phyloP scores from a whole-genome alignment of 352 stramenopile species.

The Pythium chondricola region DNA sequence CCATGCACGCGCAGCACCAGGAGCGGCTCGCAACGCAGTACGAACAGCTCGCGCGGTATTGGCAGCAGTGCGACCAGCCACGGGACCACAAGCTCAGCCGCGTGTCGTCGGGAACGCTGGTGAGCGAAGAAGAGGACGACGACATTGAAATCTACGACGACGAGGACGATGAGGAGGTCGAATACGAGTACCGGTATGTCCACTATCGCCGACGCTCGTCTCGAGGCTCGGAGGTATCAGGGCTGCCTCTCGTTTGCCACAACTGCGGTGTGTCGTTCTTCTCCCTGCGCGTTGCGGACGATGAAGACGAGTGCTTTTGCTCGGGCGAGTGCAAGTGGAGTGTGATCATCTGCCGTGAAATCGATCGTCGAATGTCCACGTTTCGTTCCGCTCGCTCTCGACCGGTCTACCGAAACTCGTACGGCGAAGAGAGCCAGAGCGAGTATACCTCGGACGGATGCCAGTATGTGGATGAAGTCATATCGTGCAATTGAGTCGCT shows the following conservation, averaged over 20 bases:
- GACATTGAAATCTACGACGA: not conserved
- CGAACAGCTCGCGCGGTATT: constrained; percentile 17
- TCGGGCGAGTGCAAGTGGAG: constrained; percentile 88
- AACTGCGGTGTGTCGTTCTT: constrained; percentile 84
- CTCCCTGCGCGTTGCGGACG: constrained; percentile 53
- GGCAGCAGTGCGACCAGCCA: constrained; percentile 12
- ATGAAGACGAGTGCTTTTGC: constrained; percentile 75
- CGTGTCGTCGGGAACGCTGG: constrained; percentile 9
- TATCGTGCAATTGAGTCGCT: constrained; percentile 23
- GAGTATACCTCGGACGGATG: no score
- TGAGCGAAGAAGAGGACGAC: constrained; percentile 1
- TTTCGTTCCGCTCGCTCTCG: constrained; percentile 19
- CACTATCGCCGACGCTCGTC: constrained; percentile 10
- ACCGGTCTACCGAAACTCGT: not conserved
- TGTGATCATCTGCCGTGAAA: constrained; percentile 81
- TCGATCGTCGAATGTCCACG: constrained; percentile 60
- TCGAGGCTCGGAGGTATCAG: constrained; percentile 32
- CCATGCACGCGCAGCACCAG: constrained; percentile 1
- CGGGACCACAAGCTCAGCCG: constrained; percentile 3
- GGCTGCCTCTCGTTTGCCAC: constrained; percentile 66
- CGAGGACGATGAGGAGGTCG: constrained; percentile 1
- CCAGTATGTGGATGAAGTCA: constrained; percentile 25
- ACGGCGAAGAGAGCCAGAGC: not conserved
- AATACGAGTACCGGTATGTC: constrained; percentile 13
- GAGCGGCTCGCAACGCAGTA: constrained; percentile 5